These are phyloP conservation scores for Geranium incanum DNA, from an alignment of 441 rosid genomes.

Conservation along the genomic window DNA sequence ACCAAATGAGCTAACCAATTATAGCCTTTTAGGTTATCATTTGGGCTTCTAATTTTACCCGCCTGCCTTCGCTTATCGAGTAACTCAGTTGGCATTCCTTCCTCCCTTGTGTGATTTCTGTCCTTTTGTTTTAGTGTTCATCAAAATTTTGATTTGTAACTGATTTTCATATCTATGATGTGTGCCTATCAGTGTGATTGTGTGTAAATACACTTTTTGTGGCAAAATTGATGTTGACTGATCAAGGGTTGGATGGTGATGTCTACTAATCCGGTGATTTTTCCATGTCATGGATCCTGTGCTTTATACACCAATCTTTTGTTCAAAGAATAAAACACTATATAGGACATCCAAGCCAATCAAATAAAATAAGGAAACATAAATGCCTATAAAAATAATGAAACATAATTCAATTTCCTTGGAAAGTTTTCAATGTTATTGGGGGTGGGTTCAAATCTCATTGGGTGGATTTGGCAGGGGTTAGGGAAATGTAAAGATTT, in stretches of 20 bases:
- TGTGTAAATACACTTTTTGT: background rate
- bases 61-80: background rate
- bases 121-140: background rate
- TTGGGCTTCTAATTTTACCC: background rate
- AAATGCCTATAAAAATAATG: background rate
- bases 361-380: too few relatives aligned
- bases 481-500: too few relatives aligned
- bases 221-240: background rate
- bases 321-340: background rate
- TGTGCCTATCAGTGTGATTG: background rate
- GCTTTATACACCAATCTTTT: background rate
- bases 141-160: background rate
- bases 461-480: too few relatives aligned
- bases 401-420: background rate
- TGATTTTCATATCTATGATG: background rate
- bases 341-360: background rate
- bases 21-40: conserved; percentile 5
- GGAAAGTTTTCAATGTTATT: background rate
- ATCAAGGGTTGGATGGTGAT: background rate
- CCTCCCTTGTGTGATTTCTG: background rate
- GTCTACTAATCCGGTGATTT: background rate
- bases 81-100: background rate
- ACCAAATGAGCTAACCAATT: conserved; percentile 6
- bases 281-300: background rate
- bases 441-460: background rate